A percentile compares a stretch with the other conserved stretches of the same genome.
Conservation (phyloP, 352 stramenopile species). For the Globisporangium solare region DNA sequence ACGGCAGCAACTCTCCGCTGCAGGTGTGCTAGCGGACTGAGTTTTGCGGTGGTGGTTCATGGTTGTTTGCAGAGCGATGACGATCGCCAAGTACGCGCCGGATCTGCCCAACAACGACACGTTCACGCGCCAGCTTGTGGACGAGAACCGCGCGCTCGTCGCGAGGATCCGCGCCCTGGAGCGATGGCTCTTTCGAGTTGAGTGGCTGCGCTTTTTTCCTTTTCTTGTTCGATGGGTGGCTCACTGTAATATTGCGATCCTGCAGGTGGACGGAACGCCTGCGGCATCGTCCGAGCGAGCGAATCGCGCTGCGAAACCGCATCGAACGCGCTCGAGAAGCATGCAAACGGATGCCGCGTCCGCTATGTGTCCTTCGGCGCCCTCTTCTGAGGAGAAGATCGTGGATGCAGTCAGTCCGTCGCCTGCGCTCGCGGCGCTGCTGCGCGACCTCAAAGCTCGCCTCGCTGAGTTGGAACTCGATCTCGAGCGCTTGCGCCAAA, state of each 20-base stretch:
- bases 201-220: too few species aligned
- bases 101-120: slow-evolving; percentile 57
- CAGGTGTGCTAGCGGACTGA: not conserved
- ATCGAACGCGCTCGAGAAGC: not conserved
- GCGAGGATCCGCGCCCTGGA: slow-evolving; percentile 29
- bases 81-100: slow-evolving; percentile 49
- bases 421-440: slow-evolving; percentile 12
- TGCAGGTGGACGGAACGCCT: too few species aligned
- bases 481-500: slow-evolving; percentile 34
- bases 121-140: slow-evolving; percentile 59
- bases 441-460: slow-evolving; percentile 34
- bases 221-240: not conserved
- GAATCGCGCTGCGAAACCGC: not conserved
- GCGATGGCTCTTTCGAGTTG: slow-evolving; percentile 38
- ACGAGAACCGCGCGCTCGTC: slow-evolving; percentile 49
- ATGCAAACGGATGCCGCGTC: not conserved
- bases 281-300: not conserved
- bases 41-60: not conserved
- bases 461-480: slow-evolving; percentile 41
- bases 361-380: not conserved
- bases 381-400: not conserved
- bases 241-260: not conserved
- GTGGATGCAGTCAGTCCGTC: not conserved
- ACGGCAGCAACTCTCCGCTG: not conserved
- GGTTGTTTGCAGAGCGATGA: slow-evolving; percentile 23